These are phyloP conservation scores for Aegilops tauschii DNA, from an alignment of 176 grass and related monocot genomes.

Conservation along the genomic window DNA sequence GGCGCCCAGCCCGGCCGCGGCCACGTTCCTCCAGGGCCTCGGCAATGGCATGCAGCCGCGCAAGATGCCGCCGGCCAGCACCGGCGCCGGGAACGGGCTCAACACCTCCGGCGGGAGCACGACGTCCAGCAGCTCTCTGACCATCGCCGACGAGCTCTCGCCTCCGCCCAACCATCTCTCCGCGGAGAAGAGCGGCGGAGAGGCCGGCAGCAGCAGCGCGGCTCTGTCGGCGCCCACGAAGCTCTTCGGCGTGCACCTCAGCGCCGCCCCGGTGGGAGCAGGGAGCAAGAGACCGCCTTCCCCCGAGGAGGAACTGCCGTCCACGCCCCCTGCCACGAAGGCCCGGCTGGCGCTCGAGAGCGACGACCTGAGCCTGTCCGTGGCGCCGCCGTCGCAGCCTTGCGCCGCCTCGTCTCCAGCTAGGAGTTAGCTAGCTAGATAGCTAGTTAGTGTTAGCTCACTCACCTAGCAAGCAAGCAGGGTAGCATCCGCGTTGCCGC, in stretches of 20 bases:
- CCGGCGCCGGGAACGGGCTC: neutral
- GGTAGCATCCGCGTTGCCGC: neutral
- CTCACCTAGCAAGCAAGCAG: neutral
- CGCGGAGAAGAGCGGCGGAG: conserved; percentile 37
- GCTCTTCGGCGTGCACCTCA: conserved; percentile 81
- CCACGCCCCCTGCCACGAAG: conserved; percentile 63
- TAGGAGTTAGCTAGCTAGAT: conserved; percentile 34
- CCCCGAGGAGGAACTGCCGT: conserved; percentile 22
- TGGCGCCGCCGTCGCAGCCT: conserved; percentile 37
- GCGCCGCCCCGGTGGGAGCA: conserved; percentile 1
- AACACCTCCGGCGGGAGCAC: conserved; percentile 73
- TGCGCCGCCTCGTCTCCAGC: conserved; percentile 41
- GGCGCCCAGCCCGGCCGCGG: conserved; percentile 72
- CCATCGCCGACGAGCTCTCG: conserved; percentile 80
- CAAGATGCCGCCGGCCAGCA: neutral
- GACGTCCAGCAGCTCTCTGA: conserved; percentile 93
- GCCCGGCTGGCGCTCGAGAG: conserved; percentile 45
- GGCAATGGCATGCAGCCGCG: conserved; percentile 36
- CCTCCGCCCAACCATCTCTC: conserved; percentile 16
- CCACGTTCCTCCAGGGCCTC: conserved; percentile 51
- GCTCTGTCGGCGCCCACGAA: conserved; percentile 42
- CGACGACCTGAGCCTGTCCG: conserved; percentile 52
- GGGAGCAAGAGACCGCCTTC: conserved; percentile 51
- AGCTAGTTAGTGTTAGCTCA: neutral
- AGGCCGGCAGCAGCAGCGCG: conserved; percentile 50